These are phyloP conservation scores for Orbilia ellipsospora DNA, from an alignment of 2,329 filamentous ascomycete species.

Conservation along the genomic window DNA sequence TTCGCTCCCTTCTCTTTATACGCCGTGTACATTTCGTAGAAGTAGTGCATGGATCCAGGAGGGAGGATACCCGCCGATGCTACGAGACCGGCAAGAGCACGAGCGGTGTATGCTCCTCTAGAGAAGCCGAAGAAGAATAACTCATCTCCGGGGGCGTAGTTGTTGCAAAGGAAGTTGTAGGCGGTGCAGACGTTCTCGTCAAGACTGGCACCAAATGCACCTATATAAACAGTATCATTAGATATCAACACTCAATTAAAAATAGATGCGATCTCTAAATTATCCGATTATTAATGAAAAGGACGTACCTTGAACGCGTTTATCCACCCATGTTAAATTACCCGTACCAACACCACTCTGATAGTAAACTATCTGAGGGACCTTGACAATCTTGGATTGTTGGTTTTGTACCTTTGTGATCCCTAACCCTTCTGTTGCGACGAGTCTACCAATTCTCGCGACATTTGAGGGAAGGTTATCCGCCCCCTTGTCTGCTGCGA, in stretches of 20 bases:
- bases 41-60: slow-evolving; percentile 68
- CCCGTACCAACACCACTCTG: slow-evolving; percentile 69
- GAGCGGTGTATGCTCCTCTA: slow-evolving; percentile 70
- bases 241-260: too few species aligned
- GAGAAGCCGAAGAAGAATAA: slow-evolving; percentile 69
- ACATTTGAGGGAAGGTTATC: slow-evolving; percentile 64
- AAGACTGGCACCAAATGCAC: slow-evolving; percentile 54
- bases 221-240: neutral
- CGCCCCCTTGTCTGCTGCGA: slow-evolving; percentile 56
- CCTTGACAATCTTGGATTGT: slow-evolving; percentile 3
- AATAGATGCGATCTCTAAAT: too few species aligned
- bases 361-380: slow-evolving; percentile 68
- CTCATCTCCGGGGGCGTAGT: slow-evolving; percentile 71
- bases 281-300: too few species aligned
- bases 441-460: slow-evolving; percentile 60
- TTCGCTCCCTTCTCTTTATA: slow-evolving; percentile 44
- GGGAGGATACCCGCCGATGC: slow-evolving; percentile 64
- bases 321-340: slow-evolving; percentile 5
- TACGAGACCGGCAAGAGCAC: slow-evolving; percentile 69
- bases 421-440: neutral
- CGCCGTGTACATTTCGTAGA: slow-evolving; percentile 69
- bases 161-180: slow-evolving; percentile 72
- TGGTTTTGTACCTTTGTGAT: slow-evolving; percentile 2
- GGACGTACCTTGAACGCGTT: neutral
- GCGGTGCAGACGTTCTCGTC: slow-evolving; percentile 69